Percentiles rank a stretch among this genome's conserved stretches.
Evolutionary conservation across 2,329 filamentous ascomycete genomes (phyloP).

Genomic region (Knoxdaviesia proteae): DNA sequence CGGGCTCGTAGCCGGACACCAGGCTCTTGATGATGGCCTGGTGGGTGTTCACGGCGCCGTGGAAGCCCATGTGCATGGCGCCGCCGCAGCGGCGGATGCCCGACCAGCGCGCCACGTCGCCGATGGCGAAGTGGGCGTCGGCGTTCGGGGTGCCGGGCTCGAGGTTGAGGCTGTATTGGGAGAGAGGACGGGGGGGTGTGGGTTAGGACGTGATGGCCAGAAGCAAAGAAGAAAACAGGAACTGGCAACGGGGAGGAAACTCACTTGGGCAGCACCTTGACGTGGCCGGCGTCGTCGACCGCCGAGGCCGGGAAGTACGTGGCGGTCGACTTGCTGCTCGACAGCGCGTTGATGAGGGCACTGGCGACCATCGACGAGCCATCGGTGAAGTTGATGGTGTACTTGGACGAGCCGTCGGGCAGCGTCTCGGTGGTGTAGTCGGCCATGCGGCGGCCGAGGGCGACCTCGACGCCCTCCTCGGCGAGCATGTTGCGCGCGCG

Average conservation of each 20-base stretch:
- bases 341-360: constrained; percentile 49
- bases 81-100: constrained; percentile 63
- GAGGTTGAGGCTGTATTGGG: constrained; percentile 28
- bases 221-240: not conserved
- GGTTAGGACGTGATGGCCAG: not conserved
- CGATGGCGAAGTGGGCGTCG: constrained; percentile 42
- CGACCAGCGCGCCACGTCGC: constrained; percentile 50
- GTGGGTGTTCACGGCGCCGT: constrained; percentile 45
- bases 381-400: constrained; percentile 36
- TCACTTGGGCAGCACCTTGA: constrained; percentile 38
- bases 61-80: constrained; percentile 54
- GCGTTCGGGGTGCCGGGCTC: constrained; percentile 31
- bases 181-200: not conserved
- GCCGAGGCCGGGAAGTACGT: constrained; percentile 36
- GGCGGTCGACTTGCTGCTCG: constrained; percentile 39
- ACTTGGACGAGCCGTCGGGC: constrained; percentile 17
- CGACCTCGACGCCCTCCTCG: constrained; percentile 42
- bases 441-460: constrained; percentile 38
- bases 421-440: constrained; percentile 23
- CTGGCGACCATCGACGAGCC: constrained; percentile 38
- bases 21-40: constrained; percentile 31
- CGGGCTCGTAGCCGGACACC: constrained; percentile 17
- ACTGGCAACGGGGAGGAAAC: constrained; percentile 6
- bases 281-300: constrained; percentile 42
- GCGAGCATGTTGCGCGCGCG: constrained; percentile 33